Conservation (phyloP, 2,329 filamentous ascomycete genomes). For the Gaeumannomyces sp. region DNA sequence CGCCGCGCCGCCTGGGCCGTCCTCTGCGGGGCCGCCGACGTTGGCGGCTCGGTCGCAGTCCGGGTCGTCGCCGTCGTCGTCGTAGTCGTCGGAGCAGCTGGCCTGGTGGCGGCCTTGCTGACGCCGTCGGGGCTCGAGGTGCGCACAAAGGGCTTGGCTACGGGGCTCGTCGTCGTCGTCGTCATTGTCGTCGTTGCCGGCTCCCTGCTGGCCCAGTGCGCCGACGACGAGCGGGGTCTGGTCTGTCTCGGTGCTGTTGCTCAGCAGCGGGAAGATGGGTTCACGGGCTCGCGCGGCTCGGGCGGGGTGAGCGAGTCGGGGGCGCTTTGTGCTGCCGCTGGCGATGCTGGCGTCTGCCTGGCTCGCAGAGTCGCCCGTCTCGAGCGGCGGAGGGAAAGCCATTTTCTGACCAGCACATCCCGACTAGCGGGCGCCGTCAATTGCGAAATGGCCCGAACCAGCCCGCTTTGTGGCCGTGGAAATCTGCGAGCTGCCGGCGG, state of each 20-base stretch:
- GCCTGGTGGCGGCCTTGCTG: slow-evolving; percentile 18
- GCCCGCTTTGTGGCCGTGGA: neutral
- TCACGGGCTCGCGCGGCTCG: slow-evolving; percentile 11
- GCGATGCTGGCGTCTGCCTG: slow-evolving; percentile 12
- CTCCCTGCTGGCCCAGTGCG: slow-evolving; percentile 15
- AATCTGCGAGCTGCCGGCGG: neutral
- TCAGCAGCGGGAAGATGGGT: slow-evolving; percentile 33
- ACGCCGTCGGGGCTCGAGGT: slow-evolving; percentile 44
- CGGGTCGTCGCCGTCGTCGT: slow-evolving; percentile 24
- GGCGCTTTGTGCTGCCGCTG: slow-evolving; percentile 2
- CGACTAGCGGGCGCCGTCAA: slow-evolving; percentile 1
- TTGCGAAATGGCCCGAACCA: neutral
- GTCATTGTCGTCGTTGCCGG: slow-evolving; percentile 29
- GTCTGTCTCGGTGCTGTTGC: slow-evolving; percentile 34
- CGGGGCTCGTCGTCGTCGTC: slow-evolving; percentile 54
- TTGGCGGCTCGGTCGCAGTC: too few relatives aligned
- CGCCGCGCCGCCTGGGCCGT: slow-evolving; percentile 8
- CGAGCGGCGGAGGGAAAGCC: slow-evolving; percentile 7
- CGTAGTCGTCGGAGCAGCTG: slow-evolving; percentile 18
- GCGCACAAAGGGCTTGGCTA: slow-evolving; percentile 52
- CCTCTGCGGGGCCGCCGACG: slow-evolving; percentile 16
- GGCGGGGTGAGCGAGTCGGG: slow-evolving; percentile 1
- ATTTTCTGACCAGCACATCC: slow-evolving; percentile 8
- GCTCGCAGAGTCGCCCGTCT: slow-evolving; percentile 14
- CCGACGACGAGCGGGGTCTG: slow-evolving; percentile 25